These are phyloP conservation scores for Cytospora piceae DNA, from an alignment of 2,329 filamentous ascomycete species.

Conservation along the genomic window DNA sequence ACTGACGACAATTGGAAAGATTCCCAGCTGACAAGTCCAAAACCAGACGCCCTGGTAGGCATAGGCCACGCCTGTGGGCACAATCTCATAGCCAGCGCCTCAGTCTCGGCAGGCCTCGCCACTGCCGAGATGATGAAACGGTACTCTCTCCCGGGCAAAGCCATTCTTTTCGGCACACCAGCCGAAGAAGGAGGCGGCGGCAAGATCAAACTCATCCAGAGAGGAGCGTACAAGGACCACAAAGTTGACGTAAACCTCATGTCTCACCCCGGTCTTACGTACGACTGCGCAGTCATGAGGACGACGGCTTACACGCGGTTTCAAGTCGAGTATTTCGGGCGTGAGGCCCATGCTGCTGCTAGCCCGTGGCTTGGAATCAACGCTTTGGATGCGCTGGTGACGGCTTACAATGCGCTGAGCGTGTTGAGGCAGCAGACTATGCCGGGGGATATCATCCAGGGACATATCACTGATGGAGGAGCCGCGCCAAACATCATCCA, in stretches of 20 bases:
- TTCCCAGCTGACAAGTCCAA: not conserved
- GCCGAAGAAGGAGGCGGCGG: conserved; percentile 48
- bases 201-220: conserved; percentile 48
- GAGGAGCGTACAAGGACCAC: conserved; percentile 48
- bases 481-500: conserved; percentile 61
- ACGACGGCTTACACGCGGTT: conserved; percentile 56
- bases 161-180: conserved; percentile 55
- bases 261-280: conserved; percentile 48
- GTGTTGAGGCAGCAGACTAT: conserved; percentile 60
- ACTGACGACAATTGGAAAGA: accelerated
- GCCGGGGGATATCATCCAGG: conserved; percentile 54
- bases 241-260: conserved; percentile 45
- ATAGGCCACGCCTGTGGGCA: conserved; percentile 60
- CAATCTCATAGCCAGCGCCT: conserved; percentile 56
- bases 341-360: conserved; percentile 59
- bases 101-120: conserved; percentile 51
- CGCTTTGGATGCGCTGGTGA: conserved; percentile 60
- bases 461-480: conserved; percentile 58
- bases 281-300: conserved; percentile 52
- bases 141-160: conserved; percentile 46
- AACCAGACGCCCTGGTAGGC: conserved; percentile 51
- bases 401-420: conserved; percentile 52
- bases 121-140: conserved; percentile 48
- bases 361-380: conserved; percentile 64
- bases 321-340: conserved; percentile 56